These are phyloP conservation scores for Artemisia tridentata DNA, from an alignment of 129 eudicot genomes.

Conservation along the genomic window DNA sequence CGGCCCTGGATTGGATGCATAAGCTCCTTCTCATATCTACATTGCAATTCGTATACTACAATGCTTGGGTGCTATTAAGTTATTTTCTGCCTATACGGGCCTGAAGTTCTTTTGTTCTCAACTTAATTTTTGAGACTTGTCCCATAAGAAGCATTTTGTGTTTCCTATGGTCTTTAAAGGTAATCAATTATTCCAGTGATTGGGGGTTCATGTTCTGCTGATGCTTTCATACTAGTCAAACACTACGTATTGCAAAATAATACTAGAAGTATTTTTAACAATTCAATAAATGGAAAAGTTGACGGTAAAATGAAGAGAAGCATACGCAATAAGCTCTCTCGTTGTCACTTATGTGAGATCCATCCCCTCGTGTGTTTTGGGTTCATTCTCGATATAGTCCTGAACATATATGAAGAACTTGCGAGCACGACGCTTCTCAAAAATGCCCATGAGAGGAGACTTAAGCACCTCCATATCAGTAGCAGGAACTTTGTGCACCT, in stretches of 20 bases:
- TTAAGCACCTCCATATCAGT: conserved; percentile 89
- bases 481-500: conserved; percentile 93
- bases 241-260: neutral
- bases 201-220: neutral
- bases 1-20: conserved; percentile 92
- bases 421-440: conserved; percentile 94
- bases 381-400: conserved; percentile 75
- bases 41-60: neutral
- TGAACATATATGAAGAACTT: conserved; percentile 90
- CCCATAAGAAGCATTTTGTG: neutral
- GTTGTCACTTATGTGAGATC: conserved; percentile 80
- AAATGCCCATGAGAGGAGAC: conserved; percentile 87
- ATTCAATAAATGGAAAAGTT: neutral
- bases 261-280: no score
- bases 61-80: neutral
- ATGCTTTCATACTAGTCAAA: neutral
- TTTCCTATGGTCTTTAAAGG: neutral
- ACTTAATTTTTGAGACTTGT: neutral
- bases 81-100: neutral
- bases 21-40: conserved; percentile 94
- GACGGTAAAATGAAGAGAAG: neutral
- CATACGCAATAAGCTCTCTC: conserved; percentile 90
- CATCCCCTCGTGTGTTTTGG: conserved; percentile 93
- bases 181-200: neutral
- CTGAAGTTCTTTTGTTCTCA: neutral